phyloP scores from a whole-genome alignment of 2,329 filamentous ascomycete species.

The Ascosphaera acerosa region DNA sequence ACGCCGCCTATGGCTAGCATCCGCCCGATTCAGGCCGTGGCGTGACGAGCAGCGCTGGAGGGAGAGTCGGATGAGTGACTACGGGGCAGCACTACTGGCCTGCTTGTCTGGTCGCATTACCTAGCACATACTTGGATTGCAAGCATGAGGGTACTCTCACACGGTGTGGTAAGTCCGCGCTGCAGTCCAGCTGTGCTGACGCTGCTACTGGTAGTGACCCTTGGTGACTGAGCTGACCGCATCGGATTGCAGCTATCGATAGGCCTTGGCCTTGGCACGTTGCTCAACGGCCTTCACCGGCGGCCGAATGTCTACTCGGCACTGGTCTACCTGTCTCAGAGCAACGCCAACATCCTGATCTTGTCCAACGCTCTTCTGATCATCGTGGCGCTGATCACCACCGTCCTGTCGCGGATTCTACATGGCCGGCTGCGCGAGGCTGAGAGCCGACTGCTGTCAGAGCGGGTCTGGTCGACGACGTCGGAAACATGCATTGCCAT shows the following conservation, averaged over 20 bases:
- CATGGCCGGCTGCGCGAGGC: slow-evolving; percentile 77
- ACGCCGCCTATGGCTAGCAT: no score
- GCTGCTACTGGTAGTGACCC: no score
- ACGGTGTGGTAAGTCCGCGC: slow-evolving; percentile 23
- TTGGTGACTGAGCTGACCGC: no score
- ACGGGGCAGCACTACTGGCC: no score
- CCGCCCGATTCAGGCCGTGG: no score
- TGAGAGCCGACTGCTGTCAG: slow-evolving; percentile 91
- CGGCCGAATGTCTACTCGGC: slow-evolving; percentile 96
- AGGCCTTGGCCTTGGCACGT: slow-evolving; percentile 56
- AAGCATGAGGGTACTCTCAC: slow-evolving; percentile 24
- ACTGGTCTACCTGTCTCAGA: slow-evolving; percentile 88
- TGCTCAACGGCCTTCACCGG: slow-evolving; percentile 80
- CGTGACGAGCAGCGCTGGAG: no score
- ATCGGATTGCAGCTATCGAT: slow-evolving; percentile 39
- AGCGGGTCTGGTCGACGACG: slow-evolving; percentile 93
- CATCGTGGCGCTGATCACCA: slow-evolving; percentile 54
- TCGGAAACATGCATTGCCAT: slow-evolving; percentile 93
- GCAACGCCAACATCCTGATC: slow-evolving; percentile 85
- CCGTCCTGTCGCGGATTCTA: slow-evolving; percentile 67
- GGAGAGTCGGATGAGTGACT: no score
- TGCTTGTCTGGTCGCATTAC: no score
- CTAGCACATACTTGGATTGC: no score
- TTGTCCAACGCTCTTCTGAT: slow-evolving; percentile 78
- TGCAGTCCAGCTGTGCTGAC: not conserved